Base-by-base conservation (phyloP, 805 yeast species). In the Diddensiella santjacobensis region DNA sequence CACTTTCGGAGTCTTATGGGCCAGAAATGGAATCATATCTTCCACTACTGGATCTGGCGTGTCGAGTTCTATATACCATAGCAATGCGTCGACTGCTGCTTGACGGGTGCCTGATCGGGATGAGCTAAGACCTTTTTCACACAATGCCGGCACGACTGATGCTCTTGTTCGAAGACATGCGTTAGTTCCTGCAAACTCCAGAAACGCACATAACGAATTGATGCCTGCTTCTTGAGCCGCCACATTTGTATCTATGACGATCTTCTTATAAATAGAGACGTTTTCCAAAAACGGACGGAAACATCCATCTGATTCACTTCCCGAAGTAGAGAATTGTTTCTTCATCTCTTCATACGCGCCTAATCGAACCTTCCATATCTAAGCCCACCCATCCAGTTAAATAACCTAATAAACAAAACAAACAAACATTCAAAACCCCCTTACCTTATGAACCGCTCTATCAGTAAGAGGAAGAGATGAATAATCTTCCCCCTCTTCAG, bases 221-320 rank as follows among this genome's bases (percentile, higher is more conserved):
- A 88, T 69, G 3, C 87, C 98, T 1, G 83, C 70, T 60, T 93
- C 98, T 55, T 89, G 96, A 0, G 98, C 96, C 15, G 84, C 93
- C 17, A 89, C 96, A 62, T 93, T 93, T 26, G 83, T 64, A 62
- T 93, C 99, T 2, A 78, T 72, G 4, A 85, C 81, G 36, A 83
- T 74, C 55, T 72, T 71, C 55, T 77, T 80, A 58, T 82, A 70
- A 2, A 75, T 45, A 6, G 78, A 82, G 0, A 88, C 83, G 47
- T 72, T 75, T 15, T 66, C 60, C 51, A 79, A 61, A 60, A 76
- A 79, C 2, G 70, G 70, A 19, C 65, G 65, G 58, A 84, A 81
- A 42, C 81, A 73, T 2, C 67, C 73, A 54, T 80, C 87, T n/a
- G 71, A 63, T 49, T 77, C 81, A 52, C 72, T 71, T 2, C 80